Base-by-base conservation (phyloP, 768 basidiomycete genomes). In the Trametopsis cervina region DNA sequence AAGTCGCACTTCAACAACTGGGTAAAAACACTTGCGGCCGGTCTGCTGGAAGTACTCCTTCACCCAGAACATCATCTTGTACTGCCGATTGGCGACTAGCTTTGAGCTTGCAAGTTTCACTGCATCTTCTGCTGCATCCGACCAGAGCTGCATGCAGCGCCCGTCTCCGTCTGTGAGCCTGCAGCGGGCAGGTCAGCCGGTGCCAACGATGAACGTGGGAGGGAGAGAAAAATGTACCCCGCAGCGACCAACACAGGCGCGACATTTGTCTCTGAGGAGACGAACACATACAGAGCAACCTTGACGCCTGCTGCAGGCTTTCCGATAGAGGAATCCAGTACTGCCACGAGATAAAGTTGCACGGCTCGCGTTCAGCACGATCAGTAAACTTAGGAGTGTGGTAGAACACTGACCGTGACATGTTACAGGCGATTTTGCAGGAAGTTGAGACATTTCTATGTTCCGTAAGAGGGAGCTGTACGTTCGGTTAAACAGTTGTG, bases 11-110 rank as follows among this genome's bases (percentile, higher is more conserved):
- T 96, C 92, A 4, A 95, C 84, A 75, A 82, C 83, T 2, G 93
- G 93, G 68, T 92, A 95, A 60, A 96, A 95, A 4, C 84, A 85
- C 48, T 77, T 70, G 40, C 80, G 73, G 15, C 70, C 74, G 0
- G 73, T 76, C 21, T 57, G 65, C 29, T 83, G 78, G 60, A 94
- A 94, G 65, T 94, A 94, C 7, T 80, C 76, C 53, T 83, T 83
- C 1, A 87, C 89, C 61, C 81, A 77, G 72, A 96, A 95, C 15
- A 82, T 72, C 55, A 95, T 76, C 67, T 90, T 95, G 69, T 96
- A 96, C 2, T 78, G 66, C 21, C 62, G 60, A 0, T 86, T 87
- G 3, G 76, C 66, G 15, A 67, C 53, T 1, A 89, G 69, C 38
- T 70, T 69, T 15, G 29, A 7, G 15, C 29, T 15, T 33, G 7